Conservation (phyloP, 768 basidiomycete species). For the Paxillus rubicundulus region DNA sequence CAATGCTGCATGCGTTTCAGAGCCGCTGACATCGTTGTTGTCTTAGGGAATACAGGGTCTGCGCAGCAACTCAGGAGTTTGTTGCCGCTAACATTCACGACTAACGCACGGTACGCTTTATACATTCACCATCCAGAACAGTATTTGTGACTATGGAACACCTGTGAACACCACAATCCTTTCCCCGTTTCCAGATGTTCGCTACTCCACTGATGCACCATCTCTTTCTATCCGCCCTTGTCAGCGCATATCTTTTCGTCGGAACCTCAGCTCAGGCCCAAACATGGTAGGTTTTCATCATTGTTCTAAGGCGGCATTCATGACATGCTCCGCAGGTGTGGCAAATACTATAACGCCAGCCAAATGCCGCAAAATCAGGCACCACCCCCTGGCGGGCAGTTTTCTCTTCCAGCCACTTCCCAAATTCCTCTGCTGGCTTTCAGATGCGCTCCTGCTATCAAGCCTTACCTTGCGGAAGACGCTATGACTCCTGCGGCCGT, state of each 20-base stretch:
- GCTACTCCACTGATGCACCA: slow-evolving; percentile 6
- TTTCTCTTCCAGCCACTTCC: slow-evolving; percentile 38
- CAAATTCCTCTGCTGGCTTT: slow-evolving; percentile 48
- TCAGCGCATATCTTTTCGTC: slow-evolving; percentile 14
- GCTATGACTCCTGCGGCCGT: slow-evolving; percentile 41
- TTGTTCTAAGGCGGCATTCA: not conserved
- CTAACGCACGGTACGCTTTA: slow-evolving; percentile 7
- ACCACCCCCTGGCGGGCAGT: slow-evolving; percentile 49
- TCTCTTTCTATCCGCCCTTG: slow-evolving; percentile 9
- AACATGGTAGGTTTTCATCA: slow-evolving; percentile 25
- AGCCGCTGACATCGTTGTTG: not conserved
- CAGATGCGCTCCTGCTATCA: slow-evolving; percentile 55
- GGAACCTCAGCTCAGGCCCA: slow-evolving; percentile 17
- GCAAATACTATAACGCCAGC: slow-evolving; percentile 51
- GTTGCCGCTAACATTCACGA: not conserved
- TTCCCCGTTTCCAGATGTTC: not conserved
- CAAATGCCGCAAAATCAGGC: slow-evolving; percentile 32
- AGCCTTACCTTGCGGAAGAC: slow-evolving; percentile 58
- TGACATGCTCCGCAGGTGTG: slow-evolving; percentile 33
- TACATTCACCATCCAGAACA: not conserved
- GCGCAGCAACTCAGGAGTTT: not conserved
- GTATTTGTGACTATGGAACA: not conserved
- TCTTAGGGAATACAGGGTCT: not conserved
- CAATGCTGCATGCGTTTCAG: not conserved
- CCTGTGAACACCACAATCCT: not conserved